These are phyloP conservation scores for Phytomonas francai DNA, from an alignment of 208 protist genomes.

Conservation along the genomic window DNA sequence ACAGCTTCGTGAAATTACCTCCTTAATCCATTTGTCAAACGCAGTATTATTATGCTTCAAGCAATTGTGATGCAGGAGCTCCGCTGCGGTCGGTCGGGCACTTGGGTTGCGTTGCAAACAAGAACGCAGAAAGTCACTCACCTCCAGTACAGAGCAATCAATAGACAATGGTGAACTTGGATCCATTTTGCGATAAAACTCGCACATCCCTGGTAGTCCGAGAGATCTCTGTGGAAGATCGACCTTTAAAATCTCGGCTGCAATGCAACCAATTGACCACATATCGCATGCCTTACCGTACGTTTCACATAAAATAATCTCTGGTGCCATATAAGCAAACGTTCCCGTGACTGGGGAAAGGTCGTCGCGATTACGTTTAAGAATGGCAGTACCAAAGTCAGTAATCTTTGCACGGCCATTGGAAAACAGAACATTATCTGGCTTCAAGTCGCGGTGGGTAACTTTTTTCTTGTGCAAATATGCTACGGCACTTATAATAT, in stretches of 20 bases:
- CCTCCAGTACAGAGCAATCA: constrained; percentile 38
- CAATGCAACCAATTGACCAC: constrained; percentile 93
- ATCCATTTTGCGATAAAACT: constrained; percentile 55
- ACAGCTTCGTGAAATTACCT: constrained; percentile 9
- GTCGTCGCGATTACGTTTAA: constrained; percentile 28
- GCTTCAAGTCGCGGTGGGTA: constrained; percentile 82
- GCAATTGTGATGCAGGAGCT: constrained; percentile 48
- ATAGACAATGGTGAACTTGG: constrained; percentile 35
- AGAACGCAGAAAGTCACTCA: constrained; percentile 40
- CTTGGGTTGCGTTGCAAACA: constrained; percentile 61
- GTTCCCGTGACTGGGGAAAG: constrained; percentile 62
- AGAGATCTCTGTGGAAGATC: constrained; percentile 43
- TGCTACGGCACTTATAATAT: constrained; percentile 60
- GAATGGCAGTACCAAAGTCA: constrained; percentile 78
- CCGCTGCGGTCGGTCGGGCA: constrained; percentile 25
- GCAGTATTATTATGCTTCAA: constrained; percentile 29
- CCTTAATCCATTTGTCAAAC: constrained; percentile 39
- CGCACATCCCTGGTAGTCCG: constrained; percentile 57
- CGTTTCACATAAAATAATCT: constrained; percentile 78
- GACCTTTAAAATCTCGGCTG: constrained; percentile 78
- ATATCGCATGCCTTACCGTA: constrained; percentile 92
- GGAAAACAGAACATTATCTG: constrained; percentile 77
- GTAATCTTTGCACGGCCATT: constrained; percentile 58
- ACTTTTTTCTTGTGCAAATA: constrained; percentile 77
- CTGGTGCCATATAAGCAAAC: constrained; percentile 88